Evolutionary conservation across 192 early-diverging fungal genomes (phyloP), one percentile per base, ranked within the genome.

Genomic region (Ambispora gerdemannii): DNA sequence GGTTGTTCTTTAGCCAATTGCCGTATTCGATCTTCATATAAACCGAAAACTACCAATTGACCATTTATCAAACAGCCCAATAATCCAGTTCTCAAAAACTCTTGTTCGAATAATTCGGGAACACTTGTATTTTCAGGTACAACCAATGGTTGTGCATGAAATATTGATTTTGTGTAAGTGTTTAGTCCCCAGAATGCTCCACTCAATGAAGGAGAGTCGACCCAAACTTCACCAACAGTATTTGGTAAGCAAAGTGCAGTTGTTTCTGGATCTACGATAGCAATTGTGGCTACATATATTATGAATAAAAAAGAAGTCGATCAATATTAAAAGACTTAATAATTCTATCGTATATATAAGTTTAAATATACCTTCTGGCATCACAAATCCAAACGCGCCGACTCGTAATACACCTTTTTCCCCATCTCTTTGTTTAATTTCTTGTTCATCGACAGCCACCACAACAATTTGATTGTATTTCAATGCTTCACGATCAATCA

Each of bases 211-310:
- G 89, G 88, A 2, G 90, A 87, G 72, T 88, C 83, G 7, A 93
- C 81, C 91, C 92, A 93, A n/a, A 95, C 82, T 79, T 95, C 93
- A 50, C 93, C 93, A 62, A 93, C 84, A 1, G 85, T 80, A 75
- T 91, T 85, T 0, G 88, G 78, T 7, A 87, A 83, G 49, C 88
- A 91, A 31, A 95, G 76, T 20, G 87, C 85, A 15, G 84, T 86
- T 64, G 91, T 91, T 49, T 92, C 88, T 1, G 92, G 91, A 63
- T 95, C 90, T 0, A 95, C 92, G 47, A 95, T 84, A 1, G 87
- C 91, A 11, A 94, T 75, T 0, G 88, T 88, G 3, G 85, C 82
- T 78, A 69, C 53, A 31, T 38, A n/a, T 63, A 34, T 30, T 1
- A 4, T 20, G 50, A 43, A 69, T 13, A 38, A 51, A 25, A 35